These are phyloP conservation scores for Magnolia sinica DNA, from an alignment of 164 flowering plant species.

Conservation along the genomic window DNA sequence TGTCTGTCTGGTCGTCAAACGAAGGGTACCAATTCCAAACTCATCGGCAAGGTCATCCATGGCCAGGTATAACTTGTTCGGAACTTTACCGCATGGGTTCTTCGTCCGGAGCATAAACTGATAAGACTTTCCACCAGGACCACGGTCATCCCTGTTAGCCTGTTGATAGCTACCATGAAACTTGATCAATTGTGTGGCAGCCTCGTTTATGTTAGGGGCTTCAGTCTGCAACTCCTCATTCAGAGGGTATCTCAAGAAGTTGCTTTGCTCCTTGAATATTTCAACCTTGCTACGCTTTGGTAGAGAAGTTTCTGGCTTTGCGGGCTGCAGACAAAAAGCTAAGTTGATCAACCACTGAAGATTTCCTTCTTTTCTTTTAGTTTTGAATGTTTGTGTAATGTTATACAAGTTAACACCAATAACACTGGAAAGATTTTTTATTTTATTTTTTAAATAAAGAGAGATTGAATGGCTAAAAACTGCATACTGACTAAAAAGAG, in stretches of 20 bases:
- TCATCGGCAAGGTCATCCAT: slow-evolving; percentile 96
- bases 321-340: slow-evolving; percentile 55
- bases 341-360: not conserved
- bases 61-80: slow-evolving; percentile 80
- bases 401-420: too few relatives aligned
- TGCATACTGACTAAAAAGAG: too few relatives aligned
- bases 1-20: slow-evolving; percentile 93
- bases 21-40: slow-evolving; percentile 94
- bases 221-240: slow-evolving; percentile 88
- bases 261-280: slow-evolving; percentile 88
- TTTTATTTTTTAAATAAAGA: too few relatives aligned
- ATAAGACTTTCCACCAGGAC: slow-evolving; percentile 49
- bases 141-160: slow-evolving; percentile 76
- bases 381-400: too few relatives aligned
- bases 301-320: slow-evolving; percentile 56
- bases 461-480: too few relatives aligned
- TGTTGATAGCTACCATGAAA: slow-evolving; percentile 99
- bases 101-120: slow-evolving; percentile 96
- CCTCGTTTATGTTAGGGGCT: slow-evolving; percentile 78
- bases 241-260: slow-evolving; percentile 86
- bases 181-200: slow-evolving; percentile 89
- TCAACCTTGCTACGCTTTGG: slow-evolving; percentile 94
- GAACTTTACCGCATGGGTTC: slow-evolving; percentile 93
- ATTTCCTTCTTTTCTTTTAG: not conserved
- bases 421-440: too few relatives aligned